Conservation (phyloP, 2,329 filamentous ascomycete species). For the Claviceps arundinis region DNA sequence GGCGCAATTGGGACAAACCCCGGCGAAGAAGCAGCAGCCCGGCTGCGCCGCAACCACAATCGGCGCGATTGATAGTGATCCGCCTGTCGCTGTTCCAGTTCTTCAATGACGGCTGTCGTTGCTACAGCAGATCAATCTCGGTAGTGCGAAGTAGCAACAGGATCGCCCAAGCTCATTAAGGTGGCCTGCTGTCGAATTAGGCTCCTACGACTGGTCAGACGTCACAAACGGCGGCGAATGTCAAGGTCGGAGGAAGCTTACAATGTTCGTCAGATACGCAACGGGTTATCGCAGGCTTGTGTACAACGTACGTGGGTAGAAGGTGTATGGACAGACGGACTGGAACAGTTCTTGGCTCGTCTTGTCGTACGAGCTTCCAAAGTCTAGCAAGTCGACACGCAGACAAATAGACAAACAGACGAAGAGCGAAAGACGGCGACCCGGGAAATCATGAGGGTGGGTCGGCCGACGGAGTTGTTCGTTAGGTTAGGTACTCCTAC, state of each 20-base stretch:
- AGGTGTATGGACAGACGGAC: neutral
- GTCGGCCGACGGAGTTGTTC: slow-evolving; percentile 2
- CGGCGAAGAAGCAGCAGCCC: neutral
- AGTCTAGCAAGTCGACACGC: neutral
- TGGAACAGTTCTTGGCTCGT: neutral
- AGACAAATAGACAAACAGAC: neutral
- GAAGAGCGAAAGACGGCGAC: neutral
- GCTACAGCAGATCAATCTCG: neutral
- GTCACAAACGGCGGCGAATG: neutral
- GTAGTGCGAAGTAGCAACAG: neutral
- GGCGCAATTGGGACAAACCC: neutral
- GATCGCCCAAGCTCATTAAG: neutral
- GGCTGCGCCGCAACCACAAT: neutral
- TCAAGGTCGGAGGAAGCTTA: neutral
- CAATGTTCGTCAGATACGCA: neutral
- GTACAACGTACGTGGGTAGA: neutral
- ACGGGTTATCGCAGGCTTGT: neutral
- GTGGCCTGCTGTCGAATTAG: neutral
- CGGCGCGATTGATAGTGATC: neutral
- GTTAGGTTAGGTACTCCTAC: neutral
- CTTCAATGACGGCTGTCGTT: neutral
- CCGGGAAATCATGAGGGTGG: neutral
- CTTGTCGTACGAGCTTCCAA: neutral
- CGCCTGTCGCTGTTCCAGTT: neutral
- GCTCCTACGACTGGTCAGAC: neutral